Conservation (phyloP, 345 rosid species). For the Populus pruinosa region DNA sequence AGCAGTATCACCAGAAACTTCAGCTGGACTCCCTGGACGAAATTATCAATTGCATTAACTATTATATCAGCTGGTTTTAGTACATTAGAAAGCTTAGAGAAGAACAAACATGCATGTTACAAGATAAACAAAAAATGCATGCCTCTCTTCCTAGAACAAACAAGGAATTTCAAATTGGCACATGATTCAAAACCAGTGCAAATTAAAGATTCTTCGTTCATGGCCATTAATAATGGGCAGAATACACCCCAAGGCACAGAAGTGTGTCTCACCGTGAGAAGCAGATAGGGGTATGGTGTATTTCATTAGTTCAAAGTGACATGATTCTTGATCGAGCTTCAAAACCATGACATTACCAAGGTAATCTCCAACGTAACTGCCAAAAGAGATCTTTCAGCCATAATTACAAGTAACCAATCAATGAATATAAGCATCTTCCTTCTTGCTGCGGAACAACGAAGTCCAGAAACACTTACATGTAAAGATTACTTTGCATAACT, state of each 20-base stretch:
- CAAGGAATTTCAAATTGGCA: neutral
- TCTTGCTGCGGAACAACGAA: neutral
- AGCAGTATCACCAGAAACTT: constrained; percentile 48
- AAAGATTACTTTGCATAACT: constrained; percentile 56
- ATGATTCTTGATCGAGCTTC: constrained; percentile 52
- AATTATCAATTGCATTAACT: neutral
- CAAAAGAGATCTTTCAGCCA: constrained; percentile 12
- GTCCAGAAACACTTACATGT: constrained; percentile 52
- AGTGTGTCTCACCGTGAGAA: constrained; percentile 54
- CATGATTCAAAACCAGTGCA: neutral
- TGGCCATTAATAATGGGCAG: neutral
- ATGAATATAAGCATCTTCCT: neutral
- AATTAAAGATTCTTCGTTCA: neutral
- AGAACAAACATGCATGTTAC: neutral
- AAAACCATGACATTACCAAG: constrained; percentile 66
- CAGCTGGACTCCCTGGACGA: constrained; percentile 51
- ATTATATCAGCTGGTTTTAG: neutral
- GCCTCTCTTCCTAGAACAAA: neutral
- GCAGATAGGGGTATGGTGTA: constrained; percentile 69
- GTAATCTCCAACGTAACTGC: constrained; percentile 80
- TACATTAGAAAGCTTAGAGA: neutral
- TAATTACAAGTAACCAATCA: constrained; percentile 1
- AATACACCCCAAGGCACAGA: neutral
- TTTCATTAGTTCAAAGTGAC: constrained; percentile 45
- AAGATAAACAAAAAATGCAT: neutral